Base-by-base conservation (phyloP, 805 yeast genomes). In the Suhomyces faveliae region DNA sequence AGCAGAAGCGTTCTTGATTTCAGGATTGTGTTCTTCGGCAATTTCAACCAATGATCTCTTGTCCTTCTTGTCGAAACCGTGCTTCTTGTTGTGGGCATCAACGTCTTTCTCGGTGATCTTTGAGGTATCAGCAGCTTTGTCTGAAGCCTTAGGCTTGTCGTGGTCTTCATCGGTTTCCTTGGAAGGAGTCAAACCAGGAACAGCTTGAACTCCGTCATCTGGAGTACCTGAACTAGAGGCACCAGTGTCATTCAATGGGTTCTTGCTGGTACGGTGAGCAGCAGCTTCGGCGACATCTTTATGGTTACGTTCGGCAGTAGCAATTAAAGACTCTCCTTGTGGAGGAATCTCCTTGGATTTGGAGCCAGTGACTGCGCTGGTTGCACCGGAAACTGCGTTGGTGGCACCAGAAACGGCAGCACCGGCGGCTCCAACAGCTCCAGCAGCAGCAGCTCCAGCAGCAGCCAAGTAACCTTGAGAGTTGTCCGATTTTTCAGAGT, bases 1-100 rank as follows among this genome's bases (percentile, higher is more conserved):
- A 9, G 59, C 49, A n/a, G 52, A 43, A 12, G 53, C 33, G 7
- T 51, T 15, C 52, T 56, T 51, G 35, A 55, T 52, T 17, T 46
- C 51, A 3, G 59, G 58, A 25, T 50, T 49, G n/a, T 30, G 35
- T 15, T 54, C 64, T 38, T 59, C 67, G 15, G 70, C 70, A 15
- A 58, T 55, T 35, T 66, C 66, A 21, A 66, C 50, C 51, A 66
- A 55, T 21, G 64, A 57, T 24, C 61, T 50, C 39, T 57, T 53
- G 24, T 61, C 62, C 43, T 51, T 46, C 27, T 44, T 53, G 42
- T 43, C n/a, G 46, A 49, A 46, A 5, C 66, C 64, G 35, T 57
- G 64, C 53, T 63, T 52, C 55, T 57, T 63, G 56, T 66, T 66
- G 57, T 63, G 52, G 6, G 60, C 58, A 13, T 55, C 59, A 24